These are phyloP conservation scores for Dichotomopilus funicola DNA, from an alignment of 2,329 filamentous ascomycete genomes.

Conservation along the genomic window DNA sequence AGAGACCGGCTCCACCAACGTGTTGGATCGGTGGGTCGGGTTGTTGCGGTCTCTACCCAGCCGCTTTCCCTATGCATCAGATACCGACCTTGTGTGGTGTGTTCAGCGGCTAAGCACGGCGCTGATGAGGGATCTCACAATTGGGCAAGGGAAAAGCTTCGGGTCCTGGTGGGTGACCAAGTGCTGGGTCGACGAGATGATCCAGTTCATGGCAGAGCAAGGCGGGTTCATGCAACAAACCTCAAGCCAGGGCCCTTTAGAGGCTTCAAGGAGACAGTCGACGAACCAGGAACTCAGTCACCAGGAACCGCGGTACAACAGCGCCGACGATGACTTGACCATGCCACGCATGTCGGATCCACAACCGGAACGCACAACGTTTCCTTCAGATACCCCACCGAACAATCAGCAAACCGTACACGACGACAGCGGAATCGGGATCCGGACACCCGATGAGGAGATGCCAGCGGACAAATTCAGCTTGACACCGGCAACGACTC, in stretches of 20 bases:
- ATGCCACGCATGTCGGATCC: constrained; percentile 40
- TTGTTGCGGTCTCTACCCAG: constrained; percentile 63
- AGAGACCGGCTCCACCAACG: constrained; percentile 49
- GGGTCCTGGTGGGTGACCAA: constrained; percentile 95
- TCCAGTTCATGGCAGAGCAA: constrained; percentile 79
- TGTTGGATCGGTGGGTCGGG: constrained; percentile 70
- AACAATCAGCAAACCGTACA: constrained; percentile 40
- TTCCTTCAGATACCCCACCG: constrained; percentile 37
- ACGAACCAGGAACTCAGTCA: constrained; percentile 33
- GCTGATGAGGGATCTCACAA: constrained; percentile 74
- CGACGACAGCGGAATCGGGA: constrained; percentile 71
- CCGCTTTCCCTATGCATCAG: constrained; percentile 67
- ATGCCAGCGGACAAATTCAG: constrained; percentile 55
- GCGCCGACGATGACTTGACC: constrained; percentile 40
- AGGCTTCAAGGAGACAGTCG: constrained; percentile 30
- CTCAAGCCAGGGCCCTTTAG: constrained; percentile 30
- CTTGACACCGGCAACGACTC: constrained; percentile 23
- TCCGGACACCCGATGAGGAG: constrained; percentile 61
- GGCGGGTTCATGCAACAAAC: constrained; percentile 74
- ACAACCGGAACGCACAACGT: constrained; percentile 45
- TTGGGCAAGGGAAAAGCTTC: constrained; percentile 71
- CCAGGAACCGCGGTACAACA: constrained; percentile 37
- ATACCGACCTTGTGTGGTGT: constrained; percentile 68
- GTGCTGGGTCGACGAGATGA: constrained; percentile 93
- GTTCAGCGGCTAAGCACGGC: constrained; percentile 70